Conservation (phyloP, 2,329 filamentous ascomycete genomes). For the Aspergillus japonicus region DNA sequence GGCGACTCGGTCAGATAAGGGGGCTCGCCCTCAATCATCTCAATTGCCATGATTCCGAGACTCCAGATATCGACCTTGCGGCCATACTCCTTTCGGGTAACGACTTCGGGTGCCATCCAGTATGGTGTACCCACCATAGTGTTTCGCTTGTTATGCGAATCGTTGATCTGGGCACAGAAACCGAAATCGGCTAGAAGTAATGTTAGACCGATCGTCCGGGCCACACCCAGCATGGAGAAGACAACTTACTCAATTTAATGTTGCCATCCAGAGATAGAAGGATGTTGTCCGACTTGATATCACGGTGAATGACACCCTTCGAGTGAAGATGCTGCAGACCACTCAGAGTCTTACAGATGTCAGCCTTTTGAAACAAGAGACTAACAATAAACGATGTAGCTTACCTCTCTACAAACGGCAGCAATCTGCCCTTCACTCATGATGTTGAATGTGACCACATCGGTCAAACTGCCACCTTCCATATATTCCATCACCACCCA, state of each 20-base stretch:
- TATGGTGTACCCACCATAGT: conserved; percentile 99
- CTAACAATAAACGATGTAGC: conserved; percentile 17
- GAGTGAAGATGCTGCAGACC: conserved; percentile 94
- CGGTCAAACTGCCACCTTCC: conserved; percentile 95
- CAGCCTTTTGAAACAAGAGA: conserved; percentile 10
- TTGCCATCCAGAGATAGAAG: conserved; percentile 88
- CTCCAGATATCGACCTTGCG: conserved; percentile 99
- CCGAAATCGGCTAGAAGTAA: conserved; percentile 78
- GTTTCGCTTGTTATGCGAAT: conserved; percentile 92
- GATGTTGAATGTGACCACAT: conserved; percentile 98
- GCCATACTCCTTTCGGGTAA: conserved; percentile 95
- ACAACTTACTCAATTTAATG: conserved; percentile 85
- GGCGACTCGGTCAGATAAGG: conserved; percentile 96
- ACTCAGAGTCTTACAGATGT: conserved; percentile 63
- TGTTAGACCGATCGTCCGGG: conserved; percentile 21
- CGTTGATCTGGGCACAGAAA: conserved; percentile 97
- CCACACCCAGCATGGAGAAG: conserved; percentile 17
- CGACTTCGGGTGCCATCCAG: conserved; percentile 99
- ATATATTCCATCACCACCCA: conserved; percentile 99
- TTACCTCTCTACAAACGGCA: conserved; percentile 81
- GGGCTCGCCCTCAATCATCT: conserved; percentile 99
- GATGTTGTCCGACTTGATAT: conserved; percentile 99
- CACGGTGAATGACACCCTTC: conserved; percentile 95
- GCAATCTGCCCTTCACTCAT: conserved; percentile 98
- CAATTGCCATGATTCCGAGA: conserved; percentile 97